Evolutionary conservation across 2,329 filamentous ascomycete genomes (phyloP).

Genomic region (Triangularia verruculosa): DNA sequence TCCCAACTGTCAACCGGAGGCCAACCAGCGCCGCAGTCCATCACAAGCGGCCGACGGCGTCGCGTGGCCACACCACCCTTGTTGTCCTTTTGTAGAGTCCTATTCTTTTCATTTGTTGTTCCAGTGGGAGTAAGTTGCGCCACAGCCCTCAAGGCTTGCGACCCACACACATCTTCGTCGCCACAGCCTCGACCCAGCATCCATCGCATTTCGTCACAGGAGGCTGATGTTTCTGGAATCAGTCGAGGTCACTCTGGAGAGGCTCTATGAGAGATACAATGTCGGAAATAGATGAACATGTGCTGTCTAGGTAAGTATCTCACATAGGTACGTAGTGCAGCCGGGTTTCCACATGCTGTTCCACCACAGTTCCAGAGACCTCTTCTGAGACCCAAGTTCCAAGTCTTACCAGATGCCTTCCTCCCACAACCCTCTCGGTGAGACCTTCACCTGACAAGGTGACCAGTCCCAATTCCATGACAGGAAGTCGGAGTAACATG

Average conservation of each 20-base stretch:
- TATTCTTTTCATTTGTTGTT: too few relatives aligned
- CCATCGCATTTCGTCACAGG: neutral
- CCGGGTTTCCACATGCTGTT: neutral
- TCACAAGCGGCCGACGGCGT: neutral
- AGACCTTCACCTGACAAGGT: neutral
- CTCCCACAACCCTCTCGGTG: neutral
- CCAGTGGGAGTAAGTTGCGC: too few relatives aligned
- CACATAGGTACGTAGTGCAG: too few relatives aligned
- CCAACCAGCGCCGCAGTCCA: neutral
- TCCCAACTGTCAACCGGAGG: neutral
- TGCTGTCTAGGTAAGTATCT: neutral
- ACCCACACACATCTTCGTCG: too few relatives aligned
- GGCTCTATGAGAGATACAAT: neutral
- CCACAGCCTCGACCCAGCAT: neutral
- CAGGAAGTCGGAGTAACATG: neutral
- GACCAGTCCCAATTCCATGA: neutral
- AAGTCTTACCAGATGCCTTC: neutral
- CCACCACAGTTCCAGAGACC: too few relatives aligned
- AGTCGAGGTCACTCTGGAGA: neutral
- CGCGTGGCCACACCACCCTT: neutral
- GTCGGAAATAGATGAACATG: neutral
- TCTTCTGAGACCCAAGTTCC: too few relatives aligned
- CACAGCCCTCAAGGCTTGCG: too few relatives aligned
- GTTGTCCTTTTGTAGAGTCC: neutral
- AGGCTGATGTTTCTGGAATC: neutral